These are phyloP conservation scores for Cardiospermum halicacabum DNA, from an alignment of 345 rosid genomes.

Conservation along the genomic window DNA sequence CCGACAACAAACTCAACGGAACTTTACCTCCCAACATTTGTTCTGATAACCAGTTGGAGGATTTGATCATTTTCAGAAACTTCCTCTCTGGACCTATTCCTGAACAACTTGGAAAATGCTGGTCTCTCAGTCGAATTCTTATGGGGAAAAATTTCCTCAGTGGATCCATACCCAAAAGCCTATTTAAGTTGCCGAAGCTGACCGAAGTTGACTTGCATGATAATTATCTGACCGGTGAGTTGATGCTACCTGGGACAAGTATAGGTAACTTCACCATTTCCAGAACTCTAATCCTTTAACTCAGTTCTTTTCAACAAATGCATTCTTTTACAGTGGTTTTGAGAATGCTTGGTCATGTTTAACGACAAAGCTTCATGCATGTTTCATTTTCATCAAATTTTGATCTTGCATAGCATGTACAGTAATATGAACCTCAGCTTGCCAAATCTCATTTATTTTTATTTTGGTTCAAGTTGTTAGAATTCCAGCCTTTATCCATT, in stretches of 20 bases:
- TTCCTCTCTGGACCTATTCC: slow-evolving; percentile 76
- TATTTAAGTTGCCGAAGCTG: slow-evolving; percentile 49
- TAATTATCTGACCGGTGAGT: slow-evolving; percentile 69
- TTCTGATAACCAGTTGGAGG: slow-evolving; percentile 43
- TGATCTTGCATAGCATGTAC: too few relatives aligned
- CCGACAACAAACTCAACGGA: slow-evolving; percentile 70
- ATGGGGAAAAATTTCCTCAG: slow-evolving; percentile 42
- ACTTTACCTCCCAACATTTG: slow-evolving; percentile 62
- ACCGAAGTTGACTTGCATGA: slow-evolving; percentile 46
- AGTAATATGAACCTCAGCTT: neutral
- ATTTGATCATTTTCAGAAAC: slow-evolving; percentile 55
- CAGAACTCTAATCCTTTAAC: too few relatives aligned
- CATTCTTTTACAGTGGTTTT: too few relatives aligned
- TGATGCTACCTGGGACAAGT: slow-evolving; percentile 53
- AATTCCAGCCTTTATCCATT: too few relatives aligned
- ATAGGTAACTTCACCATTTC: too few relatives aligned
- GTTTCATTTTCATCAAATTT: too few relatives aligned
- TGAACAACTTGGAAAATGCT: slow-evolving; percentile 58
- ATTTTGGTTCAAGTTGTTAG: neutral
- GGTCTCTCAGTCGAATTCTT: slow-evolving; percentile 50
- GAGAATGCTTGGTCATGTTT: too few relatives aligned
- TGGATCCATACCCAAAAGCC: slow-evolving; percentile 67
- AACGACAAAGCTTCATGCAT: too few relatives aligned
- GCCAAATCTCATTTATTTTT: neutral
- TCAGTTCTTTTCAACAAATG: too few relatives aligned